Evolutionary conservation across 116 monocot genomes (phyloP), one percentile per base, ranked within the genome.

Genomic region (Posidonia oceanica): DNA sequence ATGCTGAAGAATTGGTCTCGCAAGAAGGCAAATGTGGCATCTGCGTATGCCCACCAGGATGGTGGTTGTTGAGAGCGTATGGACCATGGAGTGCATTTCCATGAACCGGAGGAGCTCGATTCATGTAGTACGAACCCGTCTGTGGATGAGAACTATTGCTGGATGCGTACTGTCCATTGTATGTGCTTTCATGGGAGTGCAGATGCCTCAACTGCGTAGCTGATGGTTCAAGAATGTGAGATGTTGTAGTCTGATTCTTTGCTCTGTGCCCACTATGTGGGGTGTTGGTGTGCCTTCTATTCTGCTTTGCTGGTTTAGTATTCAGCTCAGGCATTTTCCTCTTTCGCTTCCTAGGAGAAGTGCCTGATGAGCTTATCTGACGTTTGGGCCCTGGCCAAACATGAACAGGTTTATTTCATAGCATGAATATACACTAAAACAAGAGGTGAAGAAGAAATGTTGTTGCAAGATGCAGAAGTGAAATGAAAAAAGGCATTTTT

Each of bases 91-190:
- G 15, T 54, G 54, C 54, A 54, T 53, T 53, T 54, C n/a, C 20
- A 8, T 61, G 61, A 61, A 61, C n/a, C 8, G n/a, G 61, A 61
- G 61, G 61, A 61, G 61, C 61, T 14, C n/a, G 61, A 7, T 8
- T 61, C 23, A 3, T 29, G 23, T 8, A 8, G 23, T 20, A 21
- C 7, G 15, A 13, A 15, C 15, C 15, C 1, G 57, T 5, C 4
- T 3, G 38, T 63, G 63, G n/a, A 63, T 37, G 0, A 21, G 3
- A 20, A 36, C 4, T 13, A 6, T 63, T 29, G 23, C 38, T 2
- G 36, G 7, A 36, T 7, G 36, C 29, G 21, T 36, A 36, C 14
- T 3, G 38, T 63, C 3, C 63, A 37, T 21, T 14, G 38, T 10
- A 63, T 7, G 63, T 36, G 36, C 36, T 63, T 63, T 10, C 44